Base-by-base conservation (phyloP, 2,329 filamentous ascomycete species). In the Monosporascus ibericus region DNA sequence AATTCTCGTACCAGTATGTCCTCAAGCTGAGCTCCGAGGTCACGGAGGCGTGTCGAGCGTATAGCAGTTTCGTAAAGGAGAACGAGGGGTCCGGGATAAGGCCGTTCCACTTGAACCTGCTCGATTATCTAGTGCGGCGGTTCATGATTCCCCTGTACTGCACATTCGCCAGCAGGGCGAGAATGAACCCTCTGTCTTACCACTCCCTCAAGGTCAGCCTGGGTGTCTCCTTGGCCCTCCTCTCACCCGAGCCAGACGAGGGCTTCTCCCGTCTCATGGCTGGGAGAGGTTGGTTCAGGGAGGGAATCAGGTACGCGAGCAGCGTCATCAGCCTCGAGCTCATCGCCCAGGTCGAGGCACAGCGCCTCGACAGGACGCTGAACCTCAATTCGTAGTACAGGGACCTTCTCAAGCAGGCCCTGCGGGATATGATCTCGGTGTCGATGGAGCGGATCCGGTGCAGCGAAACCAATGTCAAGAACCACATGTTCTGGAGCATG, bases 91-190 rank as follows among this genome's bases (percentile, higher is more conserved):
- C 47, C 4, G 54, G 55, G 2, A 54, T 63, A n/a, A 67, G 64
- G 0, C 25, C 61, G 0, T 78, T 77, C 52, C 72, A 76, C 40
- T 64, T 71, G 2, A 80, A 80, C 52, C 60, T 82, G 5, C 64
- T 80, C 25, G 74, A 81, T 75, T 75, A 77, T 40, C 67, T 79
- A 0, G 68, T 79, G 4, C 76, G 77, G 5, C 77, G 81, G 15
- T 83, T 81, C 58, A 58, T 83, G 2, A 72, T 84, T 15, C 71
- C 74, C 1, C 67, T 85, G 0, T 81, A 85, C 55, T 73, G 72
- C 7, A 68, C 74, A 0, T 81, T 76, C 59, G 72, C 72, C 38
- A 63, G 63, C 38, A 65, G 70, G 53, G n/a, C n/a, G 9, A 68
- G 63, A 5, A 56, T 59, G 1, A 72, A 79, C 48, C 77, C 75